Percentiles rank a stretch among this genome's conserved stretches.
These are phyloP conservation scores for Nepenthes alata DNA, from an alignment of 179 eudicot species.

Conservation along the genomic window DNA sequence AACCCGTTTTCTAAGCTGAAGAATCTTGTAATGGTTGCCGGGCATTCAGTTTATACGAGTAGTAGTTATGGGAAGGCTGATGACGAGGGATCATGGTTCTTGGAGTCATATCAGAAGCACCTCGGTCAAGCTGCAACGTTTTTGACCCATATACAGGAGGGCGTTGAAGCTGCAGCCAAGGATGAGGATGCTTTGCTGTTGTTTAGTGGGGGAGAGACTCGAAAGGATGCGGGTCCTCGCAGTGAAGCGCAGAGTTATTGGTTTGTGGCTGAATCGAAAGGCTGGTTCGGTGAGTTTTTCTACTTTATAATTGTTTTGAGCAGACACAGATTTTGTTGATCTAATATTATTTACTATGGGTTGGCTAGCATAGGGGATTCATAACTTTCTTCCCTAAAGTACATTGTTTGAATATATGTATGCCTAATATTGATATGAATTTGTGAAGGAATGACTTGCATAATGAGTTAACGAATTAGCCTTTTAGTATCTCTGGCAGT, in stretches of 20 bases:
- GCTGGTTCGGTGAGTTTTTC: conserved; percentile 76
- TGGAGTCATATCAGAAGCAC: conserved; percentile 85
- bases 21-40: conserved; percentile 97
- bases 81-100: conserved; percentile 80
- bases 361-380: too few relatives aligned
- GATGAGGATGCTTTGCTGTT: conserved; percentile 70
- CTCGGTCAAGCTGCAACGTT: conserved; percentile 97
- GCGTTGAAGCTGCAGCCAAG: conserved; percentile 55
- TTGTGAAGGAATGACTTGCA: too few relatives aligned
- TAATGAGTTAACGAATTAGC: neutral
- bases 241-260: conserved; percentile 99
- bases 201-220: conserved; percentile 96
- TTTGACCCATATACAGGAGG: conserved; percentile 64
- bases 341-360: too few relatives aligned
- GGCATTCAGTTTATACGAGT: conserved; percentile 94
- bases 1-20: conserved; percentile 52
- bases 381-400: too few relatives aligned
- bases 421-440: too few relatives aligned
- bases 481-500: neutral
- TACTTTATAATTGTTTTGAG: too few relatives aligned
- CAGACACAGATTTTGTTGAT: too few relatives aligned
- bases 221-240: conserved; percentile 93
- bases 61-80: conserved; percentile 76
- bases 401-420: too few relatives aligned
- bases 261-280: conserved; percentile 83